Evolutionary conservation across 2,329 filamentous ascomycete species (phyloP).

Genomic region (Pseudogymnoascus sp.): DNA sequence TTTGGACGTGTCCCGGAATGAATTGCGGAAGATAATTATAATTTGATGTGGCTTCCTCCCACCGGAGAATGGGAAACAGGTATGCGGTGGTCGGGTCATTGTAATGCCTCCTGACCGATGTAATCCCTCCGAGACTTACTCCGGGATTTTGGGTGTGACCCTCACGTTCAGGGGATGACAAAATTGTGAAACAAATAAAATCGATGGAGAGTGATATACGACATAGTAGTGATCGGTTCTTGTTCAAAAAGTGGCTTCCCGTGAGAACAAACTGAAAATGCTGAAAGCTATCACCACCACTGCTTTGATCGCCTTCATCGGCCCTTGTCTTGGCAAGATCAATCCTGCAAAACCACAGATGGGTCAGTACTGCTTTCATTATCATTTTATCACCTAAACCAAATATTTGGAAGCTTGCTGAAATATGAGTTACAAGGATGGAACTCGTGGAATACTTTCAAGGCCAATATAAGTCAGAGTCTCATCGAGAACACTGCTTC

Average conservation of each 20-base stretch:
- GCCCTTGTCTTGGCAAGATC: neutral
- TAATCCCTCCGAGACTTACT: neutral
- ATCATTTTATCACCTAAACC: neutral
- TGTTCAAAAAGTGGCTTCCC: neutral
- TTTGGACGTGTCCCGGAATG: neutral
- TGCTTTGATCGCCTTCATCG: neutral
- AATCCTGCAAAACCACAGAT: constrained; percentile 12
- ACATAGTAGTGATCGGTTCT: neutral
- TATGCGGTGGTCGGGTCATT: neutral
- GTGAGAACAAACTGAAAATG: neutral
- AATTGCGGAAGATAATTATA: neutral
- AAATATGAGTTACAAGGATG: constrained; percentile 19
- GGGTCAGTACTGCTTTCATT: constrained; percentile 10
- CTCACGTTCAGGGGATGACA: neutral
- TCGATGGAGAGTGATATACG: neutral
- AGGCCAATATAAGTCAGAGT: constrained; percentile 11
- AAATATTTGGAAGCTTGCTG: constrained; percentile 8
- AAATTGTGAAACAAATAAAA: neutral
- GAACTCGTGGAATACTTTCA: constrained; percentile 5
- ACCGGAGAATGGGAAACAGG: neutral
- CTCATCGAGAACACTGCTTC: constrained; percentile 16
- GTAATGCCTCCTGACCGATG: neutral
- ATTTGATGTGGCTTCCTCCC: neutral
- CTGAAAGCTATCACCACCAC: neutral
- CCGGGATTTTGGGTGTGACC: neutral